Percentiles rank a stretch among this genome's conserved stretches.
Conservation (phyloP, 2,329 filamentous ascomycete genomes). For the Ascomycota sp. region DNA sequence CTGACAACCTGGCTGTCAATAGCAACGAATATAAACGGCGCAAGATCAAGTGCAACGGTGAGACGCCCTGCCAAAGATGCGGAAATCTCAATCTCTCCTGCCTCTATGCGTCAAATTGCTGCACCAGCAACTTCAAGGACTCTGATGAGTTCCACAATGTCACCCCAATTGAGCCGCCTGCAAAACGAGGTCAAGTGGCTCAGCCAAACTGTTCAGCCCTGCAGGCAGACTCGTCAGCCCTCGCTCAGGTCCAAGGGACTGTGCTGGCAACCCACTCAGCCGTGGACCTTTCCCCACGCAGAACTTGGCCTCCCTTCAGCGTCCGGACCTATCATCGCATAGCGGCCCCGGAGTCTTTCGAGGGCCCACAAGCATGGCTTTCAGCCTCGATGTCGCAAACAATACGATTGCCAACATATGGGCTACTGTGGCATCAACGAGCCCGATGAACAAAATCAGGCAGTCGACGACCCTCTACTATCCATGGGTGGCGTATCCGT, state of each 20-base stretch:
- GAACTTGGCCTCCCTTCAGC: conserved; percentile 15
- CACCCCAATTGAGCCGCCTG: conserved; percentile 51
- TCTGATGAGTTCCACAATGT: conserved; percentile 79
- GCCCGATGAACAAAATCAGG: conserved; percentile 34
- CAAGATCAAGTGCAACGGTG: conserved; percentile 57
- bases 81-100: conserved; percentile 47
- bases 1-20: background rate
- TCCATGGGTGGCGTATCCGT: conserved; percentile 15
- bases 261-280: no score
- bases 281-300: no score
- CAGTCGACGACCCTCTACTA: conserved; percentile 4
- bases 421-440: conserved; percentile 52
- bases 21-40: conserved; percentile 59
- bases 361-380: conserved; percentile 69
- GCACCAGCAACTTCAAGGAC: conserved; percentile 68
- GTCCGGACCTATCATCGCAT: conserved; percentile 22
- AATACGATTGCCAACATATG: conserved; percentile 76
- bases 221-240: conserved; percentile 29
- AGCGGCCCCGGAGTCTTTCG: conserved; percentile 47
- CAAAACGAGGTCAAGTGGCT: conserved; percentile 73
- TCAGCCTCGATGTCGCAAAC: conserved; percentile 72
- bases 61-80: conserved; percentile 46
- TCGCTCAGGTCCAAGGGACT: no score
- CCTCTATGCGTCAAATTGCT: conserved; percentile 46
- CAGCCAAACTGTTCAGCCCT: conserved; percentile 51